phyloP scores from a whole-genome alignment of 2,329 filamentous ascomycete genomes.

The Akanthomyces uredinophilus region DNA sequence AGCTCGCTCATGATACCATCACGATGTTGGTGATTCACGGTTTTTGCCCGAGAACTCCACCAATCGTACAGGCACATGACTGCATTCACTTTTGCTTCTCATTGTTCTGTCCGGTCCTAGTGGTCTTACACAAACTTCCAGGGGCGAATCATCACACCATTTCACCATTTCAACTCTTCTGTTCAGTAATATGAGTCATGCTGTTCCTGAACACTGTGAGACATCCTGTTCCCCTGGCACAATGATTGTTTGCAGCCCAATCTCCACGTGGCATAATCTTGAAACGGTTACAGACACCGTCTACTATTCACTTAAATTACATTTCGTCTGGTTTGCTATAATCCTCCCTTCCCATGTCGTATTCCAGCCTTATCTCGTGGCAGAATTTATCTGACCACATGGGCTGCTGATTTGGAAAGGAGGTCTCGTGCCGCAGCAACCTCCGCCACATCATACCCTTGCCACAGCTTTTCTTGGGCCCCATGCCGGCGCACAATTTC shows the following conservation, averaged over 20 bases:
- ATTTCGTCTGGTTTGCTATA: background rate
- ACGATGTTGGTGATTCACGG: background rate
- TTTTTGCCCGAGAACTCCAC: background rate
- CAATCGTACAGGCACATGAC: background rate
- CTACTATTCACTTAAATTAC: background rate
- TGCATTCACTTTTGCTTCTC: background rate
- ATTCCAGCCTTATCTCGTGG: background rate
- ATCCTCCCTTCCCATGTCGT: background rate
- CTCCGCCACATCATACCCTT: constrained; percentile 67
- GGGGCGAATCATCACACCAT: background rate
- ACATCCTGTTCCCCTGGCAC: background rate
- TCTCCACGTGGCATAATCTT: background rate
- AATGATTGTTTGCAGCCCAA: background rate
- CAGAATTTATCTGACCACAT: constrained; percentile 38
- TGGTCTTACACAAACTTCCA: background rate
- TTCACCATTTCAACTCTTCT: background rate
- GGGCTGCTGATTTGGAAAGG: constrained; percentile 48
- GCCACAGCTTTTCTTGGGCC: constrained; percentile 60
- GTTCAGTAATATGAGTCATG: background rate
- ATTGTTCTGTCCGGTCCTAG: background rate
- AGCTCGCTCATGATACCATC: background rate
- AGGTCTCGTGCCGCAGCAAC: constrained; percentile 66
- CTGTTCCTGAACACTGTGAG: background rate
- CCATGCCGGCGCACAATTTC: constrained; percentile 67
- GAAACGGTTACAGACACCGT: background rate